Conservation (phyloP, 768 basidiomycete genomes). For the Boletus subparvulus region DNA sequence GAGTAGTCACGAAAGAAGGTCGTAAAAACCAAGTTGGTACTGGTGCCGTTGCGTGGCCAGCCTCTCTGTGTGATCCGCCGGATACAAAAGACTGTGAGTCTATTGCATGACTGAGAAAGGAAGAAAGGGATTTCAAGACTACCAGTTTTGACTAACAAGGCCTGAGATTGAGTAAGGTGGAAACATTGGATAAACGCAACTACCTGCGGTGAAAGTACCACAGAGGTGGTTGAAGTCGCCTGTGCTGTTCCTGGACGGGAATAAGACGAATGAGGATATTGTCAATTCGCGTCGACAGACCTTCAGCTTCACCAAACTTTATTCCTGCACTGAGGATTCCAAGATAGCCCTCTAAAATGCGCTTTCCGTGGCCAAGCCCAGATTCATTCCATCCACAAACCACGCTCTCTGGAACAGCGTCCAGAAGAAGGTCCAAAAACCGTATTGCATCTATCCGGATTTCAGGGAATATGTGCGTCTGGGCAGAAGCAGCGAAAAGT, state of each 20-base stretch:
- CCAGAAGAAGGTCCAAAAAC: constrained; percentile 73
- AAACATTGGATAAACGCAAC: neutral
- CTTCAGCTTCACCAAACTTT: constrained; percentile 56
- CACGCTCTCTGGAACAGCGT: constrained; percentile 64
- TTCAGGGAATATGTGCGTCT: constrained; percentile 94
- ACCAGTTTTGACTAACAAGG: constrained; percentile 67
- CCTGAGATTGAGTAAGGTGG: constrained; percentile 3
- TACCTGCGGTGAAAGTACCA: constrained; percentile 65
- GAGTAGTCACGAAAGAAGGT: constrained; percentile 52
- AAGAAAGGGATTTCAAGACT: constrained; percentile 69
- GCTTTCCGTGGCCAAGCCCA: constrained; percentile 52
- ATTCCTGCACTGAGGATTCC: constrained; percentile 73
- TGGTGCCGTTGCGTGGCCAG: constrained; percentile 12
- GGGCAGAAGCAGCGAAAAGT: constrained; percentile 85
- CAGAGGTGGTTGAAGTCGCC: constrained; percentile 63
- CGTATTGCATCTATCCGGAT: constrained; percentile 88
- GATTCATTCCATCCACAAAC: constrained; percentile 64
- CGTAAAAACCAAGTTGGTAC: constrained; percentile 65
- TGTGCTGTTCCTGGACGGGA: constrained; percentile 25
- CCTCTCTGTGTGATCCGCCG: constrained; percentile 14
- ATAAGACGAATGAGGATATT: neutral
- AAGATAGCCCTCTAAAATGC: constrained; percentile 77
- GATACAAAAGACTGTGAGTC: constrained; percentile 18
- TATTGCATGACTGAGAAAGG: constrained; percentile 58
- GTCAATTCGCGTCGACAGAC: constrained; percentile 31